Evolutionary conservation across 257 asterid genomes (phyloP).

Genomic region (Plantago ovata): DNA sequence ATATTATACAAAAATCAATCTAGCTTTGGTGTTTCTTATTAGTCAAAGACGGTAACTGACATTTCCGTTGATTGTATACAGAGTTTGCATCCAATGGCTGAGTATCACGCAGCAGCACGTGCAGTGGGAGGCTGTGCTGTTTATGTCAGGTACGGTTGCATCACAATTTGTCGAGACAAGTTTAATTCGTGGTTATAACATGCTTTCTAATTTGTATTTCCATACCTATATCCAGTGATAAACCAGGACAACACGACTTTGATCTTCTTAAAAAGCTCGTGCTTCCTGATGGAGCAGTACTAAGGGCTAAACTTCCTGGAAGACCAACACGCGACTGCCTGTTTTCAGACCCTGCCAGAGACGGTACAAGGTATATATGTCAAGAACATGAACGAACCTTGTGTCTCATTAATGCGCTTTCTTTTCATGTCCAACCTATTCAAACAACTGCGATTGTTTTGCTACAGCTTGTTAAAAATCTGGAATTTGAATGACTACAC

Average conservation of each 20-base stretch:
- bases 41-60: too few relatives aligned
- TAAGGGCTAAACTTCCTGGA: conserved; percentile 89
- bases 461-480: conserved; percentile 66
- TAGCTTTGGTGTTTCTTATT: too few relatives aligned
- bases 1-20: too few relatives aligned
- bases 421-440: too few relatives aligned
- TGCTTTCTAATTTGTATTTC: conserved; percentile 6
- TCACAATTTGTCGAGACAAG: too few relatives aligned
- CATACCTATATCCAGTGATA: conserved; percentile 50
- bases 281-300: conserved; percentile 77
- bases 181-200: too few relatives aligned
- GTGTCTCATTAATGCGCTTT: too few relatives aligned
- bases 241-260: conserved; percentile 87
- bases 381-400: neutral
- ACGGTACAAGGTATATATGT: conserved; percentile 67
- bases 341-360: conserved; percentile 90
- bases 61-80: too few relatives aligned
- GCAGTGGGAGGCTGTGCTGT: conserved; percentile 94
- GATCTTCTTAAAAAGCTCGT: conserved; percentile 75
- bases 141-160: conserved; percentile 92
- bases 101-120: conserved; percentile 87
- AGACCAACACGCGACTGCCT: conserved; percentile 90
- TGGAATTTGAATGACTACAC: conserved; percentile 77
- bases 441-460: conserved; percentile 1
- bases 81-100: conserved; percentile 80